Evolutionary conservation across 208 protist species (phyloP).

Genomic region (Leishmania guyanensis): DNA sequence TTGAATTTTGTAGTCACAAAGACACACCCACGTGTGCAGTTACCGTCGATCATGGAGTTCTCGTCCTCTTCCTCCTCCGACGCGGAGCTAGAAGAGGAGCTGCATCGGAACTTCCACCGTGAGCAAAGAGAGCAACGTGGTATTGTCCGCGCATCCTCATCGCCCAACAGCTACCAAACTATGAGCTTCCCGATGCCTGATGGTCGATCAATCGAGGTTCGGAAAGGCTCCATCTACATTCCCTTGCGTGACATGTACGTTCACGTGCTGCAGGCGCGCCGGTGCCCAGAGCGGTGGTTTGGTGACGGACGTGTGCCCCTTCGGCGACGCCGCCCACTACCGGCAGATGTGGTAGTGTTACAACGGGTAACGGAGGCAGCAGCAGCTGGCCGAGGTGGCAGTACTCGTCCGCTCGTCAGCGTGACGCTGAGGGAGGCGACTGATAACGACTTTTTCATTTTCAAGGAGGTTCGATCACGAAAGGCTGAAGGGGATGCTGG

Average conservation of each 20-base stretch:
- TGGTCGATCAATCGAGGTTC: conserved; percentile 35
- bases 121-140: conserved; percentile 29
- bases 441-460: conserved; percentile 61
- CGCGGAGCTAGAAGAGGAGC: conserved; percentile 54
- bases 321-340: conserved; percentile 32
- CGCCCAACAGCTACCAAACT: conserved; percentile 5
- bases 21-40: neutral
- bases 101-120: conserved; percentile 38
- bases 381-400: neutral
- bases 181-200: conserved; percentile 33
- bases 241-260: conserved; percentile 56
- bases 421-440: conserved; percentile 39
- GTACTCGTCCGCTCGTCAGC: neutral
- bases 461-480: conserved; percentile 34
- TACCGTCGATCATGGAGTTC: conserved; percentile 34
- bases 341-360: conserved; percentile 40
- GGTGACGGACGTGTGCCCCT: conserved; percentile 50
- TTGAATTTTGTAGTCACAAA: neutral
- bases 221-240: conserved; percentile 62
- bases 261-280: conserved; percentile 49
- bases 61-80: conserved; percentile 72
- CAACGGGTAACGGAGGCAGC: conserved; percentile 22
- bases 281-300: conserved; percentile 56
- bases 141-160: conserved; percentile 33
- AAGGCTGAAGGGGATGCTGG: neutral